Evolutionary conservation across 768 basidiomycete species (phyloP), one percentile per base, ranked within the genome.

Genomic region (Phallus indusiatus): DNA sequence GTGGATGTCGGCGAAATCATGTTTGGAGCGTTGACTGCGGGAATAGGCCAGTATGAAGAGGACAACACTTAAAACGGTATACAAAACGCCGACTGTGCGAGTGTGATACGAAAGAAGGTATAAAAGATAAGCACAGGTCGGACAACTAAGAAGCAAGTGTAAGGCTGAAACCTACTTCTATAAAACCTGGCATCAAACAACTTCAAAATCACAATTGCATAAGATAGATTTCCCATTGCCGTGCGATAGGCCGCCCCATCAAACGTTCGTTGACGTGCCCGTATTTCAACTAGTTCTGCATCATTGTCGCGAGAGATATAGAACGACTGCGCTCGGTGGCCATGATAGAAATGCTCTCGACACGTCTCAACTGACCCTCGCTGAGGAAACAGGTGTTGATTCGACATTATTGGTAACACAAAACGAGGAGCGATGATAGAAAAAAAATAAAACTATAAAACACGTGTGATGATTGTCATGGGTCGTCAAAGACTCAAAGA

Each of bases 221-320:
- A 90, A 0, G 88, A 85, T 1, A 94, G 75, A 59, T 82, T 81
- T 14, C 82, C 82, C 9, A 93, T 74, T 0, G 89, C 89, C 0
- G 84, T 86, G 24, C 90, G 82, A 42, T 77, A 78, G 70, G 92
- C 92, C 14, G 90, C 88, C 16, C 88, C 90, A 55, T 91, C 81
- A 66, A 90, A 91, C 0, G 90, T 93, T 47, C 90, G 78, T 63
- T 88, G 83, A 28, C 89, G 78, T 0, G 90, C 90, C 14, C 90
- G 79, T 17, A 93, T 70, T 67, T 93, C 90, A 21, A 82, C 82
- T 55, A 54, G 71, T 56, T 75, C 71, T 42, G 70, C 65, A 10
- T 66, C 63, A 62, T 75, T 74, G 46, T n/a, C 42, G 12, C 14
- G n/a, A 11, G 68, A 51, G 1, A 72, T 67, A 35, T 64, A 64